Evolutionary conservation across 805 yeast genomes (phyloP), one percentile per base, ranked within the genome.

Genomic region (Kuraishia borneana): DNA sequence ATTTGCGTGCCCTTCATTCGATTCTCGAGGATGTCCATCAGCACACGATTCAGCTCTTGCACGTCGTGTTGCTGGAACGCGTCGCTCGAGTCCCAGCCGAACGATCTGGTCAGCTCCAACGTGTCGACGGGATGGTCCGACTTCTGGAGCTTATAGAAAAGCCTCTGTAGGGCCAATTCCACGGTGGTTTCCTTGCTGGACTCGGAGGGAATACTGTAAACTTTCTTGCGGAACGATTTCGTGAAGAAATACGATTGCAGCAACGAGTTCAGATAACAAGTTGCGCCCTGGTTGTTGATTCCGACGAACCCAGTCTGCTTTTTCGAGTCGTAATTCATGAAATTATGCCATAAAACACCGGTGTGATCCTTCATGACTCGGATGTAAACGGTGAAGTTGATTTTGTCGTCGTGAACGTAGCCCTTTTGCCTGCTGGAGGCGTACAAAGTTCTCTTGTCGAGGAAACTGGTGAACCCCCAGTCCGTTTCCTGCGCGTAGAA

Each of bases 11-110:
- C 88, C 48, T 85, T 85, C 96, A 92, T 87, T 34, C 83, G 82
- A 3, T 76, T 65, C 54, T 92, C 99, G 30, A 92, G 65, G 43
- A 80, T 75, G 55, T 92, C 99, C 96, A 92, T 89, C 50, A 92
- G 66, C 26, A 92, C 87, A 46, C 99, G 76, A 53, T 88, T 87
- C 52, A 92, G 65, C 55, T 92, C 99, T 54, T 92, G 99, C 12
- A 92, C 96, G 53, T 92, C 99, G 57, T 92, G 97, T 58, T 92
- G 99, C 2, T 94, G 83, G 56, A 92, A 92, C 0, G 96, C 95
- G 45, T 92, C 98, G 5, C 80, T 78, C 7, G 83, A 70, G 51
- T 87, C 95, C 99, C 99, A 92, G 6, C 99, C 98, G 65, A 92
- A 92, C 0, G 96, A 79, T 39, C 75, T 73, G 0, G 98, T 92